Evolutionary conservation across 768 basidiomycete genomes (phyloP).

Genomic region (Amanita thiersii): DNA sequence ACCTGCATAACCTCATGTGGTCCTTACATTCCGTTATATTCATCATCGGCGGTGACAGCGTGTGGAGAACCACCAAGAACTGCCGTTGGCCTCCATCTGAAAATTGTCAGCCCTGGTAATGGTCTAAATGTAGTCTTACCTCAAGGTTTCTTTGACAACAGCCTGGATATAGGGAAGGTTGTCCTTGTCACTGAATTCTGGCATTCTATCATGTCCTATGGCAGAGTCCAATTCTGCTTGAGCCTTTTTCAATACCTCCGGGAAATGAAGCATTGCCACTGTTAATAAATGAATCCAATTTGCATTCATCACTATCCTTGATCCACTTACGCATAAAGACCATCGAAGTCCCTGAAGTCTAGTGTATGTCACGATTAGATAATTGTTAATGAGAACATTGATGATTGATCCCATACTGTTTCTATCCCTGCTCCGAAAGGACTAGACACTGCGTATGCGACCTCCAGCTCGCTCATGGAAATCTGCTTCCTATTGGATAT

Average conservation of each 20-base stretch:
- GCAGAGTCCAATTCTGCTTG: conserved; percentile 31
- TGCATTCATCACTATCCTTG: conserved; percentile 3
- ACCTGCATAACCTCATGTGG: background rate
- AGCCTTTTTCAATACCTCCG: conserved; percentile 28
- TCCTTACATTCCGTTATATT: conserved; percentile 27
- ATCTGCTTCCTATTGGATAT: conserved; percentile 26
- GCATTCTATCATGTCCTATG: conserved; percentile 27
- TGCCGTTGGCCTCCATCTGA: conserved; percentile 26
- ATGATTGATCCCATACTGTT: conserved; percentile 21
- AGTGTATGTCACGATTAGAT: background rate
- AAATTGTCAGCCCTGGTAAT: background rate
- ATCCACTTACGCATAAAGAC: conserved; percentile 23
- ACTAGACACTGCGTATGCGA: conserved; percentile 35
- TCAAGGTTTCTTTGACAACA: conserved; percentile 29
- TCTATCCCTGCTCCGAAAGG: conserved; percentile 42
- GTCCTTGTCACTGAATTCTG: conserved; percentile 25
- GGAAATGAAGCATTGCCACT: conserved; percentile 33
- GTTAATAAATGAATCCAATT: background rate
- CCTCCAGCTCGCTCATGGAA: conserved; percentile 31
- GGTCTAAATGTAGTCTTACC: no score
- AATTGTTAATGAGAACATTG: background rate
- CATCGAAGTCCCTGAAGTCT: conserved; percentile 24
- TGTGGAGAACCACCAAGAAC: conserved; percentile 27
- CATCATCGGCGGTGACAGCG: conserved; percentile 28
- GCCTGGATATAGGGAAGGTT: conserved; percentile 28